Evolutionary conservation across 306 rosid species (phyloP), one percentile per base, ranked within the genome.

Genomic region (Vachellia collinsii): DNA sequence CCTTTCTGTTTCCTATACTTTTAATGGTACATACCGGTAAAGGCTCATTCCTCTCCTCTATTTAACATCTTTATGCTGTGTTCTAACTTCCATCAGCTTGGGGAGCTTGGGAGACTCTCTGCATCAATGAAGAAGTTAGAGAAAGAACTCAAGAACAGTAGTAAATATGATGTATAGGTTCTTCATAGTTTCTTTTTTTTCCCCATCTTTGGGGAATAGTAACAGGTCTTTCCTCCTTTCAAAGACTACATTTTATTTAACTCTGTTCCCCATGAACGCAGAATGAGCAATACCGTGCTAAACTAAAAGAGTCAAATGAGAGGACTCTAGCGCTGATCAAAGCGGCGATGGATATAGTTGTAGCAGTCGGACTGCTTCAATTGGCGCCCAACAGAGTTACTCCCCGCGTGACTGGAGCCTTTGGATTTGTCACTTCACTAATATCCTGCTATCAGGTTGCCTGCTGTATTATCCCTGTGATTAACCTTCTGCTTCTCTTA

Each of bases 361-460:
- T 94, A n/a, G 99, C 97, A 1, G 86, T 79, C 74, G 97, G 99
- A 70, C 80, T 94, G 83, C 99, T 94, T 81, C 99, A 92, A 87
- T 74, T 92, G 89, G 91, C 95, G 13, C 97, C 99, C 11, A 86
- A 89, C 88, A 94, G 90, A 86, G 86, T 92, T 46, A 92, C 88
- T 12, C 92, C 99, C 1, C 97, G 95, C 8, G 92, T 94, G 20
- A 92, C 99, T 4, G 99, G 99, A 53, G 97, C 92, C 36, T 82
- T 94, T 64, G 97, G 97, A 82, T 91, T 94, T 85, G 86, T 77
- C 51, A 70, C 90, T 82, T 94, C 99, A 58, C 89, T 94, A 65
- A 92, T 94, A 79, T 91, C 99, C 23, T 94, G 99, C 69, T 83
- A 88, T 85, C 94, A 91, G 94, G 94, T 29, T 91, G 58, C 69